A percentile compares a stretch with the other conserved stretches of the same genome.
Evolutionary conservation across 2,329 filamentous ascomycete species (phyloP).

Genomic region (Ophiostoma montium): DNA sequence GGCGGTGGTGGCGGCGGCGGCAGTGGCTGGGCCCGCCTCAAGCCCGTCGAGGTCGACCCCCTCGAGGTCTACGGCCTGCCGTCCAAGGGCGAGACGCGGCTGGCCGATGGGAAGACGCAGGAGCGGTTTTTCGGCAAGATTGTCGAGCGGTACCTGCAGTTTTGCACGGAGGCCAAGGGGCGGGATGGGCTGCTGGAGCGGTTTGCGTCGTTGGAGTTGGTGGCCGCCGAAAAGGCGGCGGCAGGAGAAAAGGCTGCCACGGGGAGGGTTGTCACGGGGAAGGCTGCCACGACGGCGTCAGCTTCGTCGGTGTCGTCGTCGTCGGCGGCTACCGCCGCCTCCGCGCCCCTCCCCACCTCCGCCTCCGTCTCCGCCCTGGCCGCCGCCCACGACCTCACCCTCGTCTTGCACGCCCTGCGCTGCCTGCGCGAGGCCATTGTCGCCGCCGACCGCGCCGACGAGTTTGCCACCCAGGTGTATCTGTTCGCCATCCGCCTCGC

Average conservation of each 20-base stretch:
- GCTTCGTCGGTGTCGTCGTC: background rate
- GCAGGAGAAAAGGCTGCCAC: no score
- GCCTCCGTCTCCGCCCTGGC: background rate
- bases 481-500: constrained; percentile 80
- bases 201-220: constrained; percentile 50
- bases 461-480: constrained; percentile 79
- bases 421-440: constrained; percentile 87
- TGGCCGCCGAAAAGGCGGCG: no score
- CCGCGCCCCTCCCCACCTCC: background rate
- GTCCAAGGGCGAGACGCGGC: constrained; percentile 80
- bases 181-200: constrained; percentile 60
- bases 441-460: constrained; percentile 58
- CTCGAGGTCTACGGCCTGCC: constrained; percentile 72
- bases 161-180: constrained; percentile 62
- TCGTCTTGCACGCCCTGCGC: constrained; percentile 69
- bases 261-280: no score
- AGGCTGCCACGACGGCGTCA: no score
- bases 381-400: constrained; percentile 45
- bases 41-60: constrained; percentile 59
- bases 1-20: no score
- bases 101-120: constrained; percentile 64
- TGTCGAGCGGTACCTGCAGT: constrained; percentile 75
- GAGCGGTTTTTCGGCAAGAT: constrained; percentile 79
- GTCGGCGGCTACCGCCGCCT: background rate
- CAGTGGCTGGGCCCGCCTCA: constrained; percentile 56